Evolutionary conservation across 148 eudicot species (phyloP), one percentile per base, ranked within the genome.

Genomic region (Drosera capensis): DNA sequence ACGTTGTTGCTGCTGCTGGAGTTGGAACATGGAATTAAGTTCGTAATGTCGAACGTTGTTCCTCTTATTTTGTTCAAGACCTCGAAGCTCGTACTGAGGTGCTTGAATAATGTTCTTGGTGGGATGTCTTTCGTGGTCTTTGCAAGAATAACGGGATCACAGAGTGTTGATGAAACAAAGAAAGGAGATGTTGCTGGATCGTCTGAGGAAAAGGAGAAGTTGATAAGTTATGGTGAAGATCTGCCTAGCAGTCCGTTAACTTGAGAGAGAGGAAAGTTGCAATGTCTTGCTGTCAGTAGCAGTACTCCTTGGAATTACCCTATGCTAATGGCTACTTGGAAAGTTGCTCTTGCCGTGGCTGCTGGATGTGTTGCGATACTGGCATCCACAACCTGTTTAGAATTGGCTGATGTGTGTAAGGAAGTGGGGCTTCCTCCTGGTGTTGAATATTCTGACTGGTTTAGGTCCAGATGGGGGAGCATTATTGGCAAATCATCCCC

Each of bases 11-110:
- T n/a, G n/a, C n/a, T n/a, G n/a, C n/a, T n/a, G n/a, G n/a, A n/a
- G n/a, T n/a, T n/a, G n/a, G n/a, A n/a, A n/a, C n/a, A 90, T 19
- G 97, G 97, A 47, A 23, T 70, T 1, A 95, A 90, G 76, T 90
- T 44, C 43, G 17, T 84, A 62, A 55, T 90, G 5, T 84, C 44
- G 1, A 78, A 71, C 25, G 60, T 68, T 17, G 31, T 71, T 0
- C 51, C 82, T 1, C 70, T 82, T 0, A 53, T 59, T 0, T 22
- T 70, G 12, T 90, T 90, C 21, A 90, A 80, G 73, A 37, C 71
- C 1, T 70, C 80, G 0, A 88, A 84, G 18, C 60, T 90, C 7
- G 74, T 65, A 1, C 50, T 90, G 71, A 73, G 97, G 55, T 75
- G 77, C 49, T 46, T 60, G 52, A 90, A 90, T 46, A 90, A 90